Evolutionary conservation across 2,329 filamentous ascomycete genomes (phyloP).

Genomic region (Monilinia polystroma): DNA sequence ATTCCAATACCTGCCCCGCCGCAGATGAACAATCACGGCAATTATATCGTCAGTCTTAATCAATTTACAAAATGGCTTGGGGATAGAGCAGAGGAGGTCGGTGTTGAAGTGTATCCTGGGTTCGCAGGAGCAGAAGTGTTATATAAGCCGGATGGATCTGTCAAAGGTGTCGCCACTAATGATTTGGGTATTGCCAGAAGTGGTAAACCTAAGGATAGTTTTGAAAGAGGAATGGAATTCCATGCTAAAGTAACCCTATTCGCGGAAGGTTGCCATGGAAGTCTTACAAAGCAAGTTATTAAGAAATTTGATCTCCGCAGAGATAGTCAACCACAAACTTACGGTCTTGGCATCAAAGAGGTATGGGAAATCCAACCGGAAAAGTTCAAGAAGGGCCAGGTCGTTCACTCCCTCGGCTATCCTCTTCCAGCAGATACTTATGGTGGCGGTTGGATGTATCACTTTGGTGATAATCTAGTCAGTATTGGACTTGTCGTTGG

Average conservation of each 20-base stretch:
- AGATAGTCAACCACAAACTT: constrained; percentile 92
- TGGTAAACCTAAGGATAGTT: constrained; percentile 83
- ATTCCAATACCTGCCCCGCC: constrained; percentile 85
- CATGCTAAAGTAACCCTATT: constrained; percentile 89
- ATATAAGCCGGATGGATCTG: constrained; percentile 81
- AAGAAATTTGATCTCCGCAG: constrained; percentile 89
- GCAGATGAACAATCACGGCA: constrained; percentile 97
- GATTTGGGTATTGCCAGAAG: constrained; percentile 81
- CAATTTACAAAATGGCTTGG: constrained; percentile 95
- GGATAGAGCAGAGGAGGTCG: constrained; percentile 92
- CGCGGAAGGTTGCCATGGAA: constrained; percentile 93
- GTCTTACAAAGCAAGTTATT: constrained; percentile 89
- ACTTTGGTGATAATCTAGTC: constrained; percentile 97
- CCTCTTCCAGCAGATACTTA: constrained; percentile 87
- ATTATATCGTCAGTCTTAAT: constrained; percentile 95
- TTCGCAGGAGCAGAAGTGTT: constrained; percentile 93
- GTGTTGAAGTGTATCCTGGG: constrained; percentile 93
- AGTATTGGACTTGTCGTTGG: constrained; percentile 88
- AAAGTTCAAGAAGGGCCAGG: constrained; percentile 83
- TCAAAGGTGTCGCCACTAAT: constrained; percentile 93
- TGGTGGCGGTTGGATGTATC: constrained; percentile 98
- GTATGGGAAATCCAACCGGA: constrained; percentile 95
- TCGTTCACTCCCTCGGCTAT: constrained; percentile 90
- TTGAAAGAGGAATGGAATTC: constrained; percentile 98
- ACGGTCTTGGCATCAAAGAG: constrained; percentile 91